Percentiles rank a stretch among this genome's conserved stretches.
Evolutionary conservation across 192 early-diverging fungal species (phyloP).

Genomic region (Gaertneriomyces sp.): DNA sequence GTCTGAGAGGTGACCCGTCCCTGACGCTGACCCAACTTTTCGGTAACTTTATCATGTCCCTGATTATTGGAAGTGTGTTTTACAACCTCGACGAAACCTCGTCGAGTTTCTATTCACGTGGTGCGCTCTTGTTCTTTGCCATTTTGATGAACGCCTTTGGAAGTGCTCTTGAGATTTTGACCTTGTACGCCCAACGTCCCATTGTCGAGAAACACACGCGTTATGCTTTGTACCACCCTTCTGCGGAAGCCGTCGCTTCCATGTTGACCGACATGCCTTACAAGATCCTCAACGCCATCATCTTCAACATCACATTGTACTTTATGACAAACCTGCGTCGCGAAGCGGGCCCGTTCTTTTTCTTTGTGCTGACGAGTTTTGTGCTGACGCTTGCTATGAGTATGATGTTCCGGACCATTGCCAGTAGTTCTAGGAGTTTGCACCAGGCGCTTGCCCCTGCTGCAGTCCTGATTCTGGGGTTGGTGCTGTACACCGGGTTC

Average conservation of each 20-base stretch:
- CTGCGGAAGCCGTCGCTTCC: conserved; percentile 55
- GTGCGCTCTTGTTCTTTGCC: conserved; percentile 65
- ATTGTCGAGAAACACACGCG: conserved; percentile 76
- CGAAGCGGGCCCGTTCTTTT: conserved; percentile 43
- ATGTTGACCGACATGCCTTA: conserved; percentile 51
- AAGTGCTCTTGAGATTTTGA: conserved; percentile 66
- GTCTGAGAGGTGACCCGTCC: conserved; percentile 10
- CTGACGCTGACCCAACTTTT: conserved; percentile 5
- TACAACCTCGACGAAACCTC: conserved; percentile 51
- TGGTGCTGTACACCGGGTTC: conserved; percentile 57
- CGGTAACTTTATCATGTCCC: conserved; percentile 58
- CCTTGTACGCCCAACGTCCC: conserved; percentile 63
- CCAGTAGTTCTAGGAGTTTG: conserved; percentile 38
- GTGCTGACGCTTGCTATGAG: conserved; percentile 51
- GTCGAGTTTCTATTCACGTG: conserved; percentile 70
- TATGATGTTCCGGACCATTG: conserved; percentile 60
- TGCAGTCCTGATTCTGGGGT: conserved; percentile 43
- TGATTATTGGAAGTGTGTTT: conserved; percentile 71
- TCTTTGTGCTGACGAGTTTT: conserved; percentile 52
- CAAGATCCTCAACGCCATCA: conserved; percentile 43
- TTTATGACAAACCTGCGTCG: conserved; percentile 57
- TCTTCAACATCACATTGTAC: conserved; percentile 55
- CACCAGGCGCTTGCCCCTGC: conserved; percentile 51
- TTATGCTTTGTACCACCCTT: conserved; percentile 64
- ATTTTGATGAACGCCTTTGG: conserved; percentile 64